A percentile compares a stretch with the other conserved stretches of the same genome.
These are phyloP conservation scores for Parmelia sp. DNA, from an alignment of 495 filamentous ascomycete species.

Conservation along the genomic window DNA sequence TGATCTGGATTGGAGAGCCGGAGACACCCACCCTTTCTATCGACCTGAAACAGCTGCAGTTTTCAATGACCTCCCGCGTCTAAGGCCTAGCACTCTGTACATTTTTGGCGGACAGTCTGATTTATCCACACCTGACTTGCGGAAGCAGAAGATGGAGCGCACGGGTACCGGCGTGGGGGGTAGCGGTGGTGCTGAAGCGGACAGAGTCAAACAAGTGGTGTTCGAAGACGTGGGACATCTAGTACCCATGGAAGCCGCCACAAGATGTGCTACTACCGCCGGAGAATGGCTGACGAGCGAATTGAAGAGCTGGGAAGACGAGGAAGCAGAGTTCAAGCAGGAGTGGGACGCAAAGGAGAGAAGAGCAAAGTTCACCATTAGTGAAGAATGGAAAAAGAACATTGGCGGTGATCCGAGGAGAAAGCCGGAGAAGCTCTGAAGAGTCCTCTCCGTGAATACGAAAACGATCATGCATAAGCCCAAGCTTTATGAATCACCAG, in stretches of 20 bases:
- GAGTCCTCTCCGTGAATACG: background rate
- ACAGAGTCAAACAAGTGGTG: slow-evolving; percentile 62
- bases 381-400: slow-evolving; percentile 49
- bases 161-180: slow-evolving; percentile 46
- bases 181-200: slow-evolving; percentile 47
- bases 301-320: slow-evolving; percentile 54
- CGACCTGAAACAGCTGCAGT: slow-evolving; percentile 61
- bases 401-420: slow-evolving; percentile 36
- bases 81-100: slow-evolving; percentile 78
- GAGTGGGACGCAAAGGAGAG: slow-evolving; percentile 46
- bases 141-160: slow-evolving; percentile 39
- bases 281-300: slow-evolving; percentile 58
- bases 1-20: slow-evolving; percentile 38
- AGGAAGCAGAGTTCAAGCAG: slow-evolving; percentile 53
- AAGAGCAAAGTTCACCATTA: slow-evolving; percentile 53
- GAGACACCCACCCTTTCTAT: slow-evolving; percentile 60
- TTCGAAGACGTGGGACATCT: slow-evolving; percentile 70
- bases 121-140: slow-evolving; percentile 50
- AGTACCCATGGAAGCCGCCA: slow-evolving; percentile 72
- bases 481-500: background rate
- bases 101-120: slow-evolving; percentile 64
- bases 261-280: slow-evolving; percentile 55
- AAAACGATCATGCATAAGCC: background rate
- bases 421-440: slow-evolving; percentile 29
- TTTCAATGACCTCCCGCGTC: slow-evolving; percentile 55